Conservation (phyloP, 768 basidiomycete species). For the Tricholoma saponaceum region DNA sequence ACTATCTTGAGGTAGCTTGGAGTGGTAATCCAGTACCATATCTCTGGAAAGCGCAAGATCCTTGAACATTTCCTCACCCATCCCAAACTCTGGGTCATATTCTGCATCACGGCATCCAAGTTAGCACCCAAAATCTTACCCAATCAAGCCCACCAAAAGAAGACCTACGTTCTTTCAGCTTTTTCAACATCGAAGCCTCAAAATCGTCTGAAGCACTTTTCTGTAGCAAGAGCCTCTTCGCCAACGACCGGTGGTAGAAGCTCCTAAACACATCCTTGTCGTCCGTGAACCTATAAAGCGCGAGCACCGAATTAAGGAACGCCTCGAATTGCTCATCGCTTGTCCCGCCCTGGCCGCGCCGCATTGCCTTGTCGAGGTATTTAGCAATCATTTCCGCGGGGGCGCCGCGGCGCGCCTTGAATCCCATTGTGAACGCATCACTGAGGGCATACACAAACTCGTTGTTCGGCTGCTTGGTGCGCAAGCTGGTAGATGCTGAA, state of each 20-base stretch:
- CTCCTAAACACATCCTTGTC: slow-evolving; percentile 94
- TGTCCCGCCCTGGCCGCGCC: slow-evolving; percentile 73
- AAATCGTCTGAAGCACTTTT: slow-evolving; percentile 85
- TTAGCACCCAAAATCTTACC: not conserved
- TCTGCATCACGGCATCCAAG: slow-evolving; percentile 37
- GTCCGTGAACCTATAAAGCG: slow-evolving; percentile 80
- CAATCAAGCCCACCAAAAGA: not conserved
- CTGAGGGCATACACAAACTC: slow-evolving; percentile 64
- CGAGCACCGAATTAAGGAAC: slow-evolving; percentile 62
- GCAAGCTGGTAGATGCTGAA: slow-evolving; percentile 25
- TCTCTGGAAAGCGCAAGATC: slow-evolving; percentile 80
- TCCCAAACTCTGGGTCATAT: slow-evolving; percentile 93
- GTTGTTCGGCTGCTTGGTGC: slow-evolving; percentile 38
- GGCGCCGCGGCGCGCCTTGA: slow-evolving; percentile 72
- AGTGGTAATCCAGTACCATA: slow-evolving; percentile 61
- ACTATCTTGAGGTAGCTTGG: slow-evolving; percentile 34
- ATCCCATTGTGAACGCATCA: slow-evolving; percentile 71
- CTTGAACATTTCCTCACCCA: slow-evolving; percentile 94
- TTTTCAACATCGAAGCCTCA: slow-evolving; percentile 79
- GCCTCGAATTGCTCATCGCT: slow-evolving; percentile 61
- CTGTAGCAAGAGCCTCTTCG: slow-evolving; percentile 83
- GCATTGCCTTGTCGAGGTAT: slow-evolving; percentile 82
- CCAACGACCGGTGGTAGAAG: slow-evolving; percentile 85
- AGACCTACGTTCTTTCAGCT: slow-evolving; percentile 17
- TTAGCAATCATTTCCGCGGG: slow-evolving; percentile 94